These are phyloP conservation scores for Bryum argenteum DNA, from an alignment of 225 moss, liverwort and hornwort genomes.

Conservation along the genomic window DNA sequence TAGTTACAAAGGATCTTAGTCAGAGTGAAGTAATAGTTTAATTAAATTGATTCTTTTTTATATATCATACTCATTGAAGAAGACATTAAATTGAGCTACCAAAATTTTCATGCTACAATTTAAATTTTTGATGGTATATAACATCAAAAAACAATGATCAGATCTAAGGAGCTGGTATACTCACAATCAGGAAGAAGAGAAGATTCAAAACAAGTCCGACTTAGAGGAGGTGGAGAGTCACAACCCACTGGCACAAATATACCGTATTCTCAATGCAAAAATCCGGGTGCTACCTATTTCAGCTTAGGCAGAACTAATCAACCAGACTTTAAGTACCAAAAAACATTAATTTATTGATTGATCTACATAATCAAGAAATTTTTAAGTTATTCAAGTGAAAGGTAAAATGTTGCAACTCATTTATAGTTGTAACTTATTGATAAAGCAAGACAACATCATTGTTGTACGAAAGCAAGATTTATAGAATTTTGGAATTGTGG, in stretches of 20 bases:
- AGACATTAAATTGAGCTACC: no score
- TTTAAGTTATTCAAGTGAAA: background rate
- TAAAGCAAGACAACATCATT: no score
- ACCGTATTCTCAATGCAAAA: conserved; percentile 66
- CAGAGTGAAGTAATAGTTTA: no score
- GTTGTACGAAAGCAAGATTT: background rate
- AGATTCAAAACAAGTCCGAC: conserved; percentile 60
- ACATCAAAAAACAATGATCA: conserved; percentile 31
- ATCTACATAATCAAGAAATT: background rate
- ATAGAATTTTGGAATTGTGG: background rate
- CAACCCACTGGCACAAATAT: conserved; percentile 41
- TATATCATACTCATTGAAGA: no score
- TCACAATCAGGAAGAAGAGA: conserved; percentile 57
- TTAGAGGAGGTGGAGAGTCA: conserved; percentile 40
- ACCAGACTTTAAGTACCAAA: conserved; percentile 87
- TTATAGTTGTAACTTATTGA: background rate
- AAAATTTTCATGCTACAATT: no score
- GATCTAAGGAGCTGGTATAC: conserved; percentile 82
- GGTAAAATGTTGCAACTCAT: background rate
- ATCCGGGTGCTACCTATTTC: conserved; percentile 44
- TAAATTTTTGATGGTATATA: background rate
- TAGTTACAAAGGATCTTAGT: no score
- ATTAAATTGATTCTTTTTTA: no score
- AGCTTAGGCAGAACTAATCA: conserved; percentile 70
- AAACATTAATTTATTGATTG: conserved; percentile 78